Conservation (phyloP, 1,139 yeast genomes). For the Hyphopichia burtonii region DNA sequence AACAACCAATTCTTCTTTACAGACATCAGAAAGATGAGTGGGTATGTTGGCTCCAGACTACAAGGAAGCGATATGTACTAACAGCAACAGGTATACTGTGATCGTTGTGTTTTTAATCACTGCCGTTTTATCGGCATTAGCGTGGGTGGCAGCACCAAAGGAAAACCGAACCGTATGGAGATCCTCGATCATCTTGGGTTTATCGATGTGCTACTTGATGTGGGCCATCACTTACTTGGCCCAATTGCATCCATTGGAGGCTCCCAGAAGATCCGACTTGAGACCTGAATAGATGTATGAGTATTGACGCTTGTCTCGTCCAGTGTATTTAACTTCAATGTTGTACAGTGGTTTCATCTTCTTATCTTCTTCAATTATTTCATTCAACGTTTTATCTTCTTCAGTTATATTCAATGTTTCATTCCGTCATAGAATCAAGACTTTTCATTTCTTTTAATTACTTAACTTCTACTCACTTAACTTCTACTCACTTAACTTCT, state of each 20-base stretch:
- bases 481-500: too few relatives aligned
- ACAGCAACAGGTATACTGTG: conserved; percentile 64
- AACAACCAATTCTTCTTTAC: too few relatives aligned
- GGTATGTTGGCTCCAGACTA: conserved; percentile 14
- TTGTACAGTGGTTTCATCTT: too few relatives aligned
- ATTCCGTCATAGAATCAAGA: too few relatives aligned
- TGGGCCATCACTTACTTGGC: conserved; percentile 90
- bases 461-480: too few relatives aligned
- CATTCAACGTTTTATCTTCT: too few relatives aligned
- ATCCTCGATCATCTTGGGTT: conserved; percentile 75
- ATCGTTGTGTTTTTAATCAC: conserved; percentile 61
- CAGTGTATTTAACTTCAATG: too few relatives aligned
- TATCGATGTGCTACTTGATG: conserved; percentile 90
- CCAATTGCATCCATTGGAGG: conserved; percentile 79
- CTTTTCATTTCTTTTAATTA: too few relatives aligned
- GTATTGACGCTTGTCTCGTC: background rate
- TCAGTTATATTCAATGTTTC: too few relatives aligned
- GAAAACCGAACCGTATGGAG: conserved; percentile 78
- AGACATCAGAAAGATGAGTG: conserved; percentile 27
- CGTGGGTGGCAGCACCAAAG: conserved; percentile 65
- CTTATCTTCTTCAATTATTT: too few relatives aligned
- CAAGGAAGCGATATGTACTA: conserved; percentile 33
- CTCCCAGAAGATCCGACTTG: conserved; percentile 74
- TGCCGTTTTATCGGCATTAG: conserved; percentile 58
- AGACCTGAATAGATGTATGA: conserved; percentile 54